A percentile compares a stretch with the other conserved stretches of the same genome.
These are phyloP conservation scores for Leishmania lainsoni DNA, from an alignment of 208 protist genomes.

Conservation along the genomic window DNA sequence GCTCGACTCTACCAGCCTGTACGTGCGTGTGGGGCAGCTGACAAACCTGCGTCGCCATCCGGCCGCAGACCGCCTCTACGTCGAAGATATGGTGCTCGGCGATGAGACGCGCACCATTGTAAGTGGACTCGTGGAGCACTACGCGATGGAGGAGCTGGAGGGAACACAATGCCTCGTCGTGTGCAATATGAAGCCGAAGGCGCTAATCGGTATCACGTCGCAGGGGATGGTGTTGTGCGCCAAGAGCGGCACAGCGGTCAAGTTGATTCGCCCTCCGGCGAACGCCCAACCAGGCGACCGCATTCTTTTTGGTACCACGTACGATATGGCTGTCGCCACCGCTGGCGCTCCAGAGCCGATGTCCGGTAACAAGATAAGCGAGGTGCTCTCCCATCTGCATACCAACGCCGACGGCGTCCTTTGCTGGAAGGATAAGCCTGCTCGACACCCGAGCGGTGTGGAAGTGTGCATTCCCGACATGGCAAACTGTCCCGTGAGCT, in stretches of 20 bases:
- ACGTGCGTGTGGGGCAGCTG: slow-evolving; percentile 87
- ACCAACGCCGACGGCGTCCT: slow-evolving; percentile 58
- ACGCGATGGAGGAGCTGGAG: slow-evolving; percentile 75
- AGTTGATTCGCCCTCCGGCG: slow-evolving; percentile 63
- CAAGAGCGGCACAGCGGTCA: slow-evolving; percentile 50
- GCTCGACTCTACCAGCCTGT: slow-evolving; percentile 41
- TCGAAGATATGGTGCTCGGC: slow-evolving; percentile 94
- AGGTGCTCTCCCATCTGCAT: slow-evolving; percentile 65
- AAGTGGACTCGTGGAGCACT: slow-evolving; percentile 89
- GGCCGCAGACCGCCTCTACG: slow-evolving; percentile 84
- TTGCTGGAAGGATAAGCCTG: slow-evolving; percentile 64
- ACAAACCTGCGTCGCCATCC: slow-evolving; percentile 81
- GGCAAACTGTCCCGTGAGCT: slow-evolving; percentile 26
- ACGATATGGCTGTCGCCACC: slow-evolving; percentile 23
- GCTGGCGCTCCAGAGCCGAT: slow-evolving; percentile 32
- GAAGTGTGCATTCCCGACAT: slow-evolving; percentile 24
- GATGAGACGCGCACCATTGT: slow-evolving; percentile 90
- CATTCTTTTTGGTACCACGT: slow-evolving; percentile 55
- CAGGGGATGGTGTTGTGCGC: slow-evolving; percentile 95
- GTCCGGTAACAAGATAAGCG: slow-evolving; percentile 57
- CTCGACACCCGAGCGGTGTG: slow-evolving; percentile 33
- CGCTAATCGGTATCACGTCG: slow-evolving; percentile 87
- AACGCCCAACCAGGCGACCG: slow-evolving; percentile 70
- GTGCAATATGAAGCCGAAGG: slow-evolving; percentile 94
- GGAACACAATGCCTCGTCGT: slow-evolving; percentile 78